Conservation (phyloP, 2,329 filamentous ascomycete genomes). For the Mariannaea elegans region DNA sequence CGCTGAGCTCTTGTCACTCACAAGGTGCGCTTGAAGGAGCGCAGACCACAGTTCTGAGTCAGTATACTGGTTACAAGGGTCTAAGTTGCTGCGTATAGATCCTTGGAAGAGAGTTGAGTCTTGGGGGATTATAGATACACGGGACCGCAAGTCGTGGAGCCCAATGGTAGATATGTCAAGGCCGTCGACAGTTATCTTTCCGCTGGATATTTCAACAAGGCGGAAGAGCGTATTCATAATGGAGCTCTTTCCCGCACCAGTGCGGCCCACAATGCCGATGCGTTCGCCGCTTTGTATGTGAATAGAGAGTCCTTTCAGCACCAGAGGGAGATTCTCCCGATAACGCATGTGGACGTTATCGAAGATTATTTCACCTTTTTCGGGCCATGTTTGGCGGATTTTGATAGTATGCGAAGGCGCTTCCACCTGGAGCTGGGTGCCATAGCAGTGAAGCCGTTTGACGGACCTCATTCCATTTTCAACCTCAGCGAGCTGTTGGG, state of each 20-base stretch:
- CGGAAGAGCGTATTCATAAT: conserved; percentile 87
- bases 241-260: conserved; percentile 82
- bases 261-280: conserved; percentile 83
- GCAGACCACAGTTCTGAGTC: conserved; percentile 82
- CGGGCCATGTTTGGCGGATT: conserved; percentile 83
- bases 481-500: conserved; percentile 93
- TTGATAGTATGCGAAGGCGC: conserved; percentile 77
- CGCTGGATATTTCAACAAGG: conserved; percentile 71
- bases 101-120: conserved; percentile 85
- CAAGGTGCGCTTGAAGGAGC: conserved; percentile 78
- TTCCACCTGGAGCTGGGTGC: conserved; percentile 85
- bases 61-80: conserved; percentile 80
- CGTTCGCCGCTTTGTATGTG: conserved; percentile 80
- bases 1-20: conserved; percentile 65
- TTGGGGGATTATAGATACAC: conserved; percentile 84
- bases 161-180: conserved; percentile 77
- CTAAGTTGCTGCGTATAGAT: conserved; percentile 80
- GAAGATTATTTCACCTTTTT: conserved; percentile 83
- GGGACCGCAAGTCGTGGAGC: conserved; percentile 77
- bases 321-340: conserved; percentile 74
- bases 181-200: conserved; percentile 71
- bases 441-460: conserved; percentile 90
- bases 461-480: conserved; percentile 98
- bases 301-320: conserved; percentile 75
- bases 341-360: conserved; percentile 82